Evolutionary conservation across 2,329 filamentous ascomycete genomes (phyloP).

Genomic region (Clonostachys rosea): DNA sequence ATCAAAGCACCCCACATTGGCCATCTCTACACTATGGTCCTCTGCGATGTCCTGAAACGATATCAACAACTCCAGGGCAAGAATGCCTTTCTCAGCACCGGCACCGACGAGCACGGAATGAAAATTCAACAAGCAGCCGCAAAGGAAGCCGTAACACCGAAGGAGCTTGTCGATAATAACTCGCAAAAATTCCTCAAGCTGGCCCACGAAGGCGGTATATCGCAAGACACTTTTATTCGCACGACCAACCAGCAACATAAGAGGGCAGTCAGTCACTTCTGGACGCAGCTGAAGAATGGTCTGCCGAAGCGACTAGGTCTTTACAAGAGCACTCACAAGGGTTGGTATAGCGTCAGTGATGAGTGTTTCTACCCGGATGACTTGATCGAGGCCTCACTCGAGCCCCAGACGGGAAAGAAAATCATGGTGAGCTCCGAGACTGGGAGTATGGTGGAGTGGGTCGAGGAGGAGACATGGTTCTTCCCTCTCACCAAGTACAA

Average conservation of each 20-base stretch:
- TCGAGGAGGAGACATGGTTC: conserved; percentile 89
- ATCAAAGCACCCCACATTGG: conserved; percentile 81
- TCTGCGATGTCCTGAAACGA: conserved; percentile 87
- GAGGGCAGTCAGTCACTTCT: conserved; percentile 84
- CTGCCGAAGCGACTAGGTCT: conserved; percentile 63
- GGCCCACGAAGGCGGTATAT: conserved; percentile 63
- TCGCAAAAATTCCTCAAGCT: conserved; percentile 75
- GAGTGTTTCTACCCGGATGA: conserved; percentile 90
- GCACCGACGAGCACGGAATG: conserved; percentile 96
- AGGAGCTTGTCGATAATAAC: conserved; percentile 84
- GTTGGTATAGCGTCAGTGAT: conserved; percentile 96
- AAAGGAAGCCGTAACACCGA: conserved; percentile 65
- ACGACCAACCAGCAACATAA: conserved; percentile 83
- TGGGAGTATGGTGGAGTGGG: conserved; percentile 91
- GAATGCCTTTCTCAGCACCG: conserved; percentile 74
- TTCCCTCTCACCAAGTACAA: conserved; percentile 83
- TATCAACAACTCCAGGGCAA: conserved; percentile 77
- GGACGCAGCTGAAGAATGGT: conserved; percentile 64
- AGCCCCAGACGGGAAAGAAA: conserved; percentile 77
- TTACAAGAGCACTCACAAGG: conserved; percentile 81
- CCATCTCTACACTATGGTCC: conserved; percentile 88
- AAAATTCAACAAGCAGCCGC: conserved; percentile 89
- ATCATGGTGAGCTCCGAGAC: conserved; percentile 83
- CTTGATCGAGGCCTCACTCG: conserved; percentile 67
- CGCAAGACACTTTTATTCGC: conserved; percentile 83